These are phyloP conservation scores for Alternaria gaisen DNA, from an alignment of 2,329 filamentous ascomycete species.

Conservation along the genomic window DNA sequence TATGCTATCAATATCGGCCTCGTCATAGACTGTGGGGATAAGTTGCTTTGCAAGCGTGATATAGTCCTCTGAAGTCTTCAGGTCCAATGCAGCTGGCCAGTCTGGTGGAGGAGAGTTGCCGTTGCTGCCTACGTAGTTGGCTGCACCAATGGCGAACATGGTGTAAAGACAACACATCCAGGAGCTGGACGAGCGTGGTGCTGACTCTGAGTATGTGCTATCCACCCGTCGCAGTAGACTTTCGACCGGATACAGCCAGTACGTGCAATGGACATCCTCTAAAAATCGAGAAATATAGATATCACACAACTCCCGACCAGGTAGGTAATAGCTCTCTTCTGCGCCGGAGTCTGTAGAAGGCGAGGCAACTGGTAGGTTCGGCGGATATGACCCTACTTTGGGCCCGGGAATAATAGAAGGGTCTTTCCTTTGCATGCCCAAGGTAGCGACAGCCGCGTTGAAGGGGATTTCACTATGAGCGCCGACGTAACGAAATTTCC, in stretches of 20 bases:
- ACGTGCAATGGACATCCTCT: constrained; percentile 47
- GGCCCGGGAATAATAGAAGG: constrained; percentile 43
- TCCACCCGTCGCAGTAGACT: constrained; percentile 43
- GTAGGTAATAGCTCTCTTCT: constrained; percentile 40
- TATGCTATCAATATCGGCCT: constrained; percentile 50
- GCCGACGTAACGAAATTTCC: constrained; percentile 48
- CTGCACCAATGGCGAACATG: constrained; percentile 48
- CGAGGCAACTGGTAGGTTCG: constrained; percentile 30
- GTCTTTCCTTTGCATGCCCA: constrained; percentile 33
- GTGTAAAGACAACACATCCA: constrained; percentile 51
- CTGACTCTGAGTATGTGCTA: constrained; percentile 40
- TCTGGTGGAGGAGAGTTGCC: constrained; percentile 34
- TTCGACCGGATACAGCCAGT: constrained; percentile 50
- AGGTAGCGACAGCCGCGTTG: constrained; percentile 47
- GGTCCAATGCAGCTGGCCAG: constrained; percentile 29
- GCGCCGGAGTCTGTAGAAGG: constrained; percentile 28
- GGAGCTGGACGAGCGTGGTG: constrained; percentile 34
- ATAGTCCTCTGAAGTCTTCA: constrained; percentile 45
- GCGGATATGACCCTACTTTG: constrained; percentile 45
- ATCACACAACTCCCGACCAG: constrained; percentile 40
- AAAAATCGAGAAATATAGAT: constrained; percentile 47
- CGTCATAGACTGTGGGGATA: constrained; percentile 45
- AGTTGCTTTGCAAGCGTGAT: constrained; percentile 46
- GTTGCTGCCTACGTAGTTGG: constrained; percentile 30
- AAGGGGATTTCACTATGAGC: constrained; percentile 51